Conservation (phyloP, 2,329 filamentous ascomycete species). For the Teratosphaeria pseudoeucalypti region DNA sequence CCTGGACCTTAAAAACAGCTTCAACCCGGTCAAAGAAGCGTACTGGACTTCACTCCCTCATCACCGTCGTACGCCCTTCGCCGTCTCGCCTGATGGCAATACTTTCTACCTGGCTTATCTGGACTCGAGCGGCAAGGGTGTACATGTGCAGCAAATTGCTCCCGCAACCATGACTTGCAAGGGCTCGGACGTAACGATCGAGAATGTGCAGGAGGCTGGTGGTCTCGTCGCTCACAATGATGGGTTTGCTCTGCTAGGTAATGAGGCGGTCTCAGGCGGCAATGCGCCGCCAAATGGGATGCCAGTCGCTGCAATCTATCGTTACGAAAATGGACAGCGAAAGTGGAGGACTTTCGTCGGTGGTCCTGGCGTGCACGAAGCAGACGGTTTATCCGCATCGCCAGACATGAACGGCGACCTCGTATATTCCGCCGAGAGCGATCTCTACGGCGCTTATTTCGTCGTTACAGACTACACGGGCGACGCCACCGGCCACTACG, state of each 20-base stretch:
- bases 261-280: constrained; percentile 43
- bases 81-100: constrained; percentile 50
- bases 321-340: constrained; percentile 45
- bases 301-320: constrained; percentile 49
- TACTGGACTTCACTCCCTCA: constrained; percentile 54
- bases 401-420: constrained; percentile 55
- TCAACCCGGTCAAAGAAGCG: constrained; percentile 48
- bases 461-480: constrained; percentile 51
- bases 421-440: constrained; percentile 46
- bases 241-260: constrained; percentile 53
- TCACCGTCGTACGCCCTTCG: constrained; percentile 52
- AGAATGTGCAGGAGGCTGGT: constrained; percentile 48
- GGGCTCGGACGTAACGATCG: constrained; percentile 42
- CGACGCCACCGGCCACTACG: constrained; percentile 45
- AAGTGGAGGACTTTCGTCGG: constrained; percentile 51
- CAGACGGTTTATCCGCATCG: constrained; percentile 39
- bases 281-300: constrained; percentile 39
- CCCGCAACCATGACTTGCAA: constrained; percentile 44
- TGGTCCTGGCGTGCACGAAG: constrained; percentile 43
- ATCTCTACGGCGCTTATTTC: constrained; percentile 52
- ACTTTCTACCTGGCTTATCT: constrained; percentile 52
- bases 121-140: constrained; percentile 43
- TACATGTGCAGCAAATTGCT: constrained; percentile 49
- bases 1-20: constrained; percentile 40
- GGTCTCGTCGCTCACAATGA: constrained; percentile 53